Percentiles rank a stretch among this genome's conserved stretches.
phyloP scores from a whole-genome alignment of 1,139 yeast genomes.

The Hanseniaspora sp. region DNA sequence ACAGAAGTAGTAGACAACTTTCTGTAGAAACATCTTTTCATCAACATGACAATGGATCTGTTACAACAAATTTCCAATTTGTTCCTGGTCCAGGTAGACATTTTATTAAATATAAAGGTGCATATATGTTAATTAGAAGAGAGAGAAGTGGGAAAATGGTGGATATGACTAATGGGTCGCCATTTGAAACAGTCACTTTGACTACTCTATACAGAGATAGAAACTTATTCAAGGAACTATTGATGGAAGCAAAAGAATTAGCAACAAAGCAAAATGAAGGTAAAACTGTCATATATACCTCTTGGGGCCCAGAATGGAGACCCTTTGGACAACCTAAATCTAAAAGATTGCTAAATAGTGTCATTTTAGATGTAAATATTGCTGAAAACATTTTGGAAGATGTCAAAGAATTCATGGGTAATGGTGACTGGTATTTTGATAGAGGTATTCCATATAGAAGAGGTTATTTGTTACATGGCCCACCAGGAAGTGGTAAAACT shows the following conservation, averaged over 20 bases:
- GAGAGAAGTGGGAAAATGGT: slow-evolving; percentile 83
- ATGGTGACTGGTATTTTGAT: slow-evolving; percentile 87
- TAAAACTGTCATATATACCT: slow-evolving; percentile 81
- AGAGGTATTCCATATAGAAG: slow-evolving; percentile 95
- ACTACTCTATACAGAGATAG: slow-evolving; percentile 84
- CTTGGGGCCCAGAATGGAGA: slow-evolving; percentile 99
- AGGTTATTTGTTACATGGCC: slow-evolving; percentile 88
- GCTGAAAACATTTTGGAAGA: slow-evolving; percentile 56
- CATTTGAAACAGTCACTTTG: slow-evolving; percentile 87
- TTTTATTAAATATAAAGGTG: slow-evolving; percentile 71
- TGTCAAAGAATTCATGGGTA: slow-evolving; percentile 63
- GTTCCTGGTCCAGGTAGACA: slow-evolving; percentile 99
- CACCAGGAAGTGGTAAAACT: slow-evolving; percentile 97
- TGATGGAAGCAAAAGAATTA: slow-evolving; percentile 71
- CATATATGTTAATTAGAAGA: slow-evolving; percentile 76
- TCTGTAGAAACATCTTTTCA: slow-evolving; percentile 79
- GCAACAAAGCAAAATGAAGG: slow-evolving; percentile 84
- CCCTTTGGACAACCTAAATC: slow-evolving; percentile 94
- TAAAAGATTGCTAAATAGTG: slow-evolving; percentile 75
- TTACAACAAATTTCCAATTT: slow-evolving; percentile 71
- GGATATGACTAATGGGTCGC: slow-evolving; percentile 84
- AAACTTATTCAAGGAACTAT: slow-evolving; percentile 53
- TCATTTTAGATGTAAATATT: slow-evolving; percentile 67
- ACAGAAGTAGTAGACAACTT: slow-evolving; percentile 67
- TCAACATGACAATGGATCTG: slow-evolving; percentile 90